A percentile compares a stretch with the other conserved stretches of the same genome.
These are phyloP conservation scores for Oenanthe javanica DNA, from an alignment of 140 eudicot species.

Conservation along the genomic window DNA sequence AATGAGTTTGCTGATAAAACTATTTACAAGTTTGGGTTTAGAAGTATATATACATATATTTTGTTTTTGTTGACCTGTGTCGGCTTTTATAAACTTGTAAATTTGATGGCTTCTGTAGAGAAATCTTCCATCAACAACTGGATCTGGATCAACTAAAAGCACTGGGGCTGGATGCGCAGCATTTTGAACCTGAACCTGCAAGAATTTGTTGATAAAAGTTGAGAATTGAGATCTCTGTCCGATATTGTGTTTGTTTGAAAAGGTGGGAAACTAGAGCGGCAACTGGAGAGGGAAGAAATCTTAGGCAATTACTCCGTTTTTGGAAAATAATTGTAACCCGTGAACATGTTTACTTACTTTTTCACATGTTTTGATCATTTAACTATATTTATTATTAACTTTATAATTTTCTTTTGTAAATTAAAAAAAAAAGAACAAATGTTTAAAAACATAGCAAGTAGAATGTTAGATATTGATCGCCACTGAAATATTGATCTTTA, in stretches of 20 bases:
- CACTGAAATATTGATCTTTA: too few species aligned
- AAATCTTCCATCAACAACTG: conserved; percentile 71
- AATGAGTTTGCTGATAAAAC: not conserved
- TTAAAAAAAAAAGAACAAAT: too few species aligned
- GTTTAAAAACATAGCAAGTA: too few species aligned
- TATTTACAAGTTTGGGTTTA: not conserved
- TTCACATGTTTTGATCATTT: not conserved
- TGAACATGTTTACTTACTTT: conserved; percentile 12
- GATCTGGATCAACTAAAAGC: conserved; percentile 57
- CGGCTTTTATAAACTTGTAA: not conserved
- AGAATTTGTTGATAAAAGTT: not conserved
- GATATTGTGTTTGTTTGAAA: conserved; percentile 27
- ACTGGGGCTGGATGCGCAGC: conserved; percentile 99
- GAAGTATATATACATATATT: not conserved
- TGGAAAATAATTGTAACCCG: conserved; percentile 28
- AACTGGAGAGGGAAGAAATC: conserved; percentile 12
- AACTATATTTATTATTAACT: too few species aligned
- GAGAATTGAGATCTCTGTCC: conserved; percentile 18
- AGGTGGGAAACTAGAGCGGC: conserved; percentile 3
- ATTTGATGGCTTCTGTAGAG: conserved; percentile 35
- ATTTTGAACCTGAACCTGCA: conserved; percentile 24
- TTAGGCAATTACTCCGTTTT: conserved; percentile 23
- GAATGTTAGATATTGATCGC: too few species aligned
- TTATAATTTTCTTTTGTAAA: too few species aligned
- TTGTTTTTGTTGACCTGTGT: not conserved